These are phyloP conservation scores for Nakazawaea wyomingensis DNA, from an alignment of 805 yeast species.

Conservation along the genomic window DNA sequence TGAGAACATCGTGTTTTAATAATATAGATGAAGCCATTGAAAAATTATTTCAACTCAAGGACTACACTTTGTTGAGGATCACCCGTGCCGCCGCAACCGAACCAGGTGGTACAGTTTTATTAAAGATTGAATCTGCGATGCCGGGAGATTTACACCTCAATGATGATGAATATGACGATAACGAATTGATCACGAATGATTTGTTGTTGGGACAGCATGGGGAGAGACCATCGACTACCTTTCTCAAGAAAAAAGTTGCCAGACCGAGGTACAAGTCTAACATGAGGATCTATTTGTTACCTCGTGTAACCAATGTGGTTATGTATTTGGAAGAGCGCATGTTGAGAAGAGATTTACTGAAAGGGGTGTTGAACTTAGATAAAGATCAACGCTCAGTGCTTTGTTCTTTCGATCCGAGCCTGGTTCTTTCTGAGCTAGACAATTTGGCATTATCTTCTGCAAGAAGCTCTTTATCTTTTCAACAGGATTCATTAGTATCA, in stretches of 20 bases:
- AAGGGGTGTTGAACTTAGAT: conserved; percentile 40
- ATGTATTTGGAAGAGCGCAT: conserved; percentile 45
- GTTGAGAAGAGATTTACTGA: conserved; percentile 45
- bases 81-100: conserved; percentile 52
- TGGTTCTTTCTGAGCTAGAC: conserved; percentile 11
- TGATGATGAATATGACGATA: conserved; percentile 38
- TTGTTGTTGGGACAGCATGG: conserved; percentile 30
- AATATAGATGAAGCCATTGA: conserved; percentile 42
- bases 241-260: conserved; percentile 52
- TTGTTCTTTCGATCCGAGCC: conserved; percentile 9
- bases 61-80: conserved; percentile 43
- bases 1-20: conserved; percentile 26
- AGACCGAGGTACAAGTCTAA: conserved; percentile 58
- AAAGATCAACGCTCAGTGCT: conserved; percentile 12
- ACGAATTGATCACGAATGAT: conserved; percentile 18
- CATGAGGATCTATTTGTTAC: conserved; percentile 57
- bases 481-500: background rate
- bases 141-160: conserved; percentile 47
- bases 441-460: background rate
- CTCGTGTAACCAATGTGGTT: conserved; percentile 32
- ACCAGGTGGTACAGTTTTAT: conserved; percentile 43
- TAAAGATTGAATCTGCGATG: conserved; percentile 49
- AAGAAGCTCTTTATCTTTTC: background rate
- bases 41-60: conserved; percentile 33
- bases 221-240: conserved; percentile 42